phyloP scores from a whole-genome alignment of 2,329 filamentous ascomycete genomes.

The Ophiocordyceps unilateralis region DNA sequence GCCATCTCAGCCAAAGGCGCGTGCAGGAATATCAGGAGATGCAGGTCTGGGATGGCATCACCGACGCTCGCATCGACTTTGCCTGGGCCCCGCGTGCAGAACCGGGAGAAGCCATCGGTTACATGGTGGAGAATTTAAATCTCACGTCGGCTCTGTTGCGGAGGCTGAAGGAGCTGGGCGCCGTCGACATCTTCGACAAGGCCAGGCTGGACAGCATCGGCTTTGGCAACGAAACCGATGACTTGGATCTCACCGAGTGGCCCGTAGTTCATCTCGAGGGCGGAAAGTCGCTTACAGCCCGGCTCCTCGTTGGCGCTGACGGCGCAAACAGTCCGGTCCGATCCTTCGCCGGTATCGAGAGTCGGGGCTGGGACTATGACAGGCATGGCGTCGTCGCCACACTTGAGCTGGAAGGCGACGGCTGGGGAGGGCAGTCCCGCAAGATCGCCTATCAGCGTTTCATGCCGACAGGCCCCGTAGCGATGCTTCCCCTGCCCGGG shows the following conservation, averaged over 20 bases:
- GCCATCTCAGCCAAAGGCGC: slow-evolving; percentile 51
- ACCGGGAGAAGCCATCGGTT: slow-evolving; percentile 55
- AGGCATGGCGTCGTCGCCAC: slow-evolving; percentile 86
- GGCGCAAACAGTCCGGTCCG: slow-evolving; percentile 90
- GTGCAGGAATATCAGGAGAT: slow-evolving; percentile 86
- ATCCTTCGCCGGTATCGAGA: slow-evolving; percentile 70
- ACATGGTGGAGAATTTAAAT: slow-evolving; percentile 93
- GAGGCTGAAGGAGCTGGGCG: slow-evolving; percentile 51
- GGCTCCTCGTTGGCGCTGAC: slow-evolving; percentile 81
- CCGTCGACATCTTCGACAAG: slow-evolving; percentile 55
- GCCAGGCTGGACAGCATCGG: slow-evolving; percentile 66
- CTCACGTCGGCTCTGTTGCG: slow-evolving; percentile 62
- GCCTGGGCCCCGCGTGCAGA: slow-evolving; percentile 43
- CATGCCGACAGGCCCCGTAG: slow-evolving; percentile 78
- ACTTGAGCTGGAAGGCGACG: slow-evolving; percentile 49
- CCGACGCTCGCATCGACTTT: slow-evolving; percentile 75
- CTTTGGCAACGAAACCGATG: slow-evolving; percentile 50
- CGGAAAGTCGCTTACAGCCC: slow-evolving; percentile 53
- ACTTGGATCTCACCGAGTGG: slow-evolving; percentile 70
- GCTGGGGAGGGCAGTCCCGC: slow-evolving; percentile 32
- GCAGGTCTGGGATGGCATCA: slow-evolving; percentile 96
- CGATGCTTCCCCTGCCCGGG: slow-evolving; percentile 76
- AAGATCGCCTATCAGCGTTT: slow-evolving; percentile 92
- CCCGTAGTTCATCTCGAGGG: slow-evolving; percentile 61
- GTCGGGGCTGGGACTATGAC: slow-evolving; percentile 83